phyloP scores from a whole-genome alignment of 2,329 filamentous ascomycete genomes.

The Ampelomyces quisqualis region DNA sequence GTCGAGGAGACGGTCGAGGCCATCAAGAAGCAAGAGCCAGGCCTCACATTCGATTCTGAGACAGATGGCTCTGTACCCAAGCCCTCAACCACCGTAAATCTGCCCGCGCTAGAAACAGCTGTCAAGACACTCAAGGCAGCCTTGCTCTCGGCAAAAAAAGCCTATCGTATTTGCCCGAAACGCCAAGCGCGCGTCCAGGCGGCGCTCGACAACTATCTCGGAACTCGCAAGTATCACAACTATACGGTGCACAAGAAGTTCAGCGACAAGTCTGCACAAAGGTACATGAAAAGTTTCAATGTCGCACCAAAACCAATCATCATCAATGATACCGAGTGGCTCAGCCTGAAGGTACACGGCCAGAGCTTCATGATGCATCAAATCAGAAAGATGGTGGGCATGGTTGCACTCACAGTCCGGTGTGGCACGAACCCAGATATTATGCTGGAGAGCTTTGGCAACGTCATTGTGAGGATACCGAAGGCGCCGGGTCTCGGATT shows the following conservation, averaged over 20 bases:
- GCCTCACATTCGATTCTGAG: constrained; percentile 25
- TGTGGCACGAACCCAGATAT: constrained; percentile 74
- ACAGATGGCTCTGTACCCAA: constrained; percentile 35
- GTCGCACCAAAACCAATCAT: constrained; percentile 66
- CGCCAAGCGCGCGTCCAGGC: constrained; percentile 76
- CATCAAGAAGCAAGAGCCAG: constrained; percentile 30
- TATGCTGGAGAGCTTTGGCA: constrained; percentile 73
- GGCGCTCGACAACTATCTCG: constrained; percentile 72
- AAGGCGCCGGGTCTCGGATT: constrained; percentile 90
- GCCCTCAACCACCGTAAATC: constrained; percentile 27
- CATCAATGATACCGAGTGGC: constrained; percentile 91
- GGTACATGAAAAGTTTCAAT: constrained; percentile 89
- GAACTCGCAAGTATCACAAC: constrained; percentile 94
- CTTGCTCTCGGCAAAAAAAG: constrained; percentile 78
- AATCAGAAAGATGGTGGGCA: constrained; percentile 98
- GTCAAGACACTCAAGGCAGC: constrained; percentile 68
- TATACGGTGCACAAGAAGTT: constrained; percentile 89
- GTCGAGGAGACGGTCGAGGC: constrained; percentile 26
- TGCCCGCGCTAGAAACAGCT: constrained; percentile 45
- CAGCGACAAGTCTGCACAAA: constrained; percentile 79
- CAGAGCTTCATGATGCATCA: constrained; percentile 99
- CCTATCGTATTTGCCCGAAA: constrained; percentile 73
- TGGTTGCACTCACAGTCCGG: constrained; percentile 81
- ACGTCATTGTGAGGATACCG: constrained; percentile 76
- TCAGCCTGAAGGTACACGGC: constrained; percentile 92